Evolutionary conservation across 129 eudicot species (phyloP).

Genomic region (Erigeron canadensis): DNA sequence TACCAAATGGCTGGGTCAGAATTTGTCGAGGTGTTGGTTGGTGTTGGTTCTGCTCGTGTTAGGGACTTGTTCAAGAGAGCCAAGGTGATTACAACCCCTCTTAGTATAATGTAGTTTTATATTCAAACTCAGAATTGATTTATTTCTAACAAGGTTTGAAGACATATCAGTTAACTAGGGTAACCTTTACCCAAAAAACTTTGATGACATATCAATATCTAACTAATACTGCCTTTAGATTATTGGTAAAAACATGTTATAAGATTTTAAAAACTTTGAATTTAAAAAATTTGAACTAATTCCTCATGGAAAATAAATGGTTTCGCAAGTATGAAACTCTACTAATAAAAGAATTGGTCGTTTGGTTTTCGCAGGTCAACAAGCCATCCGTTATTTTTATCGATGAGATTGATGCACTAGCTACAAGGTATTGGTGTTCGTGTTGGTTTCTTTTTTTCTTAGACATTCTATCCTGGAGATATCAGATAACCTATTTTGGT

Average conservation of each 20-base stretch:
- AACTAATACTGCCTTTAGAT: not conserved
- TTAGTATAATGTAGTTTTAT: too few relatives aligned
- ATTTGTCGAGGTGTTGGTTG: conserved; percentile 92
- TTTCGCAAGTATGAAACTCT: conserved; percentile 8
- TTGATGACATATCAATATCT: not conserved
- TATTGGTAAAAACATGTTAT: not conserved
- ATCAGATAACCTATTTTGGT: too few relatives aligned
- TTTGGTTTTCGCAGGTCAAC: conserved; percentile 60
- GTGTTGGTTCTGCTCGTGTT: conserved; percentile 97
- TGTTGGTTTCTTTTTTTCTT: conserved; percentile 1
- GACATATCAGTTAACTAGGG: too few relatives aligned
- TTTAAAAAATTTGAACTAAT: not conserved
- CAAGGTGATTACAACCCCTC: conserved; percentile 46
- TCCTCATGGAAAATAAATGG: not conserved
- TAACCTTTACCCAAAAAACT: too few relatives aligned
- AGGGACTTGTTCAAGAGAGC: conserved; percentile 94
- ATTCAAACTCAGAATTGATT: too few relatives aligned
- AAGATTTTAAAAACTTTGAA: not conserved
- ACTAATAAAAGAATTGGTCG: conserved; percentile 19
- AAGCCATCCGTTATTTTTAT: conserved; percentile 89
- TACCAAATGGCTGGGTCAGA: conserved; percentile 99
- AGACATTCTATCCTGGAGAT: not conserved
- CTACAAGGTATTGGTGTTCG: conserved; percentile 57
- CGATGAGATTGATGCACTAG: conserved; percentile 95
- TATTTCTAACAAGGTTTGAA: not conserved